These are phyloP conservation scores for Septoria linicola DNA, from an alignment of 2,329 filamentous ascomycete genomes.

Conservation along the genomic window DNA sequence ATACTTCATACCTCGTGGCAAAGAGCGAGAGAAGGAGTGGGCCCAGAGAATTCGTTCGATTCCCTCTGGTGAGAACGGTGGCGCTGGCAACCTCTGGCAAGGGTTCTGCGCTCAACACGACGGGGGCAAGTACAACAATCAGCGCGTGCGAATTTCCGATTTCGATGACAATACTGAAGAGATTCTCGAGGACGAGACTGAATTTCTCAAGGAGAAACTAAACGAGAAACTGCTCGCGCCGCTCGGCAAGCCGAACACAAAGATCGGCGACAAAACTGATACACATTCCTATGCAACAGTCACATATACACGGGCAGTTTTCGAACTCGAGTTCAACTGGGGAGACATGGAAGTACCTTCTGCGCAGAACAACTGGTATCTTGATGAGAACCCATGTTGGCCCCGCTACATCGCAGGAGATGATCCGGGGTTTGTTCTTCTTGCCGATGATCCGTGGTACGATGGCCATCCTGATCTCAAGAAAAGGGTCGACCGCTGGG, in stretches of 20 bases:
- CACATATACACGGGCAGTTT: conserved; percentile 5
- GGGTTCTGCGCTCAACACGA: conserved; percentile 11
- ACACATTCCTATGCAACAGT: conserved; percentile 2
- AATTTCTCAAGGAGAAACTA: neutral
- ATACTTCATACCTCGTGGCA: neutral
- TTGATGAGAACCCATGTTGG: conserved; percentile 15
- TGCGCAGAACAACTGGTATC: conserved; percentile 4
- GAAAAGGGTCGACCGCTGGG: too few relatives aligned
- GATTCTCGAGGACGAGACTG: neutral
- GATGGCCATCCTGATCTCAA: too few relatives aligned
- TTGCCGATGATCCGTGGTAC: conserved; percentile 14
- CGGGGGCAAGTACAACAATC: conserved; percentile 8
- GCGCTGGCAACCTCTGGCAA: neutral
- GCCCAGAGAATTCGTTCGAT: conserved; percentile 13
- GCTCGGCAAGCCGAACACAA: neutral
- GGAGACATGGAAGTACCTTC: neutral
- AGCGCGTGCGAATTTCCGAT: neutral
- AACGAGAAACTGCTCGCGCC: conserved; percentile 3
- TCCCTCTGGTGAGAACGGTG: conserved; percentile 5
- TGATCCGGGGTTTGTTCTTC: conserved; percentile 10
- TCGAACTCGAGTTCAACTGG: conserved; percentile 4
- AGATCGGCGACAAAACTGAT: neutral
- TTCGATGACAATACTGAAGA: neutral
- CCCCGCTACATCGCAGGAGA: conserved; percentile 9
- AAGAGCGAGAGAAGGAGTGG: conserved; percentile 2